phyloP scores from a whole-genome alignment of 768 basidiomycete genomes.

The Boletus sensibilis region DNA sequence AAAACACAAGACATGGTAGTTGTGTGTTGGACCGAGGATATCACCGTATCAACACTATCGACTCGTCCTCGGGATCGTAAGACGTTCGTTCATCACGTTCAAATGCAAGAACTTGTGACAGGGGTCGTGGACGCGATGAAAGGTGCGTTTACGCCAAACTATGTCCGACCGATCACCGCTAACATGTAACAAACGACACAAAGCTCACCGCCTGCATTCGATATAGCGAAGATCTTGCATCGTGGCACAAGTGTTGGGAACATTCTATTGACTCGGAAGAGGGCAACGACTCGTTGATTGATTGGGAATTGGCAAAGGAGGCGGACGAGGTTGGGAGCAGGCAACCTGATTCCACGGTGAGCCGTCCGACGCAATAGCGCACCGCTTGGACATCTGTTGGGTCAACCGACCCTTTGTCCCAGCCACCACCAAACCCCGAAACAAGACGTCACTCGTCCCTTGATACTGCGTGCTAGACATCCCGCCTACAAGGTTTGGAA shows the following conservation, averaged over 20 bases:
- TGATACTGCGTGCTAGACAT: too few species aligned
- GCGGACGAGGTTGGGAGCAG: neutral
- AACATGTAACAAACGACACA: neutral
- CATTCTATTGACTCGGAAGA: neutral
- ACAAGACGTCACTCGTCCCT: too few species aligned
- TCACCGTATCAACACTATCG: too few species aligned
- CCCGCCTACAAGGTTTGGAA: too few species aligned
- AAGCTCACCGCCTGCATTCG: constrained; percentile 25
- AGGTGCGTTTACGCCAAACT: neutral
- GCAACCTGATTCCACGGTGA: neutral
- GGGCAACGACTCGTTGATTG: constrained; percentile 17
- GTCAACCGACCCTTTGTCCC: too few species aligned
- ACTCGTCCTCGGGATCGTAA: too few species aligned
- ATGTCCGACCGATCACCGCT: neutral
- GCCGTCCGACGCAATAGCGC: neutral
- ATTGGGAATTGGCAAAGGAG: constrained; percentile 21
- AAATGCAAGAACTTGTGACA: neutral
- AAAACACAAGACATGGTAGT: too few species aligned
- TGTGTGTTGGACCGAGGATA: too few species aligned
- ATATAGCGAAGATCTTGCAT: constrained; percentile 18
- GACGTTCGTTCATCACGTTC: too few species aligned
- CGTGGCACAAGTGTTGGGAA: constrained; percentile 22
- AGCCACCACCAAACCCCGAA: too few species aligned
- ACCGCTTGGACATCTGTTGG: too few species aligned
- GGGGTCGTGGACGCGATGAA: neutral